A percentile compares a stretch with the other conserved stretches of the same genome.
Evolutionary conservation across 371 early-diverging fungal genomes (phyloP).

Genomic region (Mortierella sp.): DNA sequence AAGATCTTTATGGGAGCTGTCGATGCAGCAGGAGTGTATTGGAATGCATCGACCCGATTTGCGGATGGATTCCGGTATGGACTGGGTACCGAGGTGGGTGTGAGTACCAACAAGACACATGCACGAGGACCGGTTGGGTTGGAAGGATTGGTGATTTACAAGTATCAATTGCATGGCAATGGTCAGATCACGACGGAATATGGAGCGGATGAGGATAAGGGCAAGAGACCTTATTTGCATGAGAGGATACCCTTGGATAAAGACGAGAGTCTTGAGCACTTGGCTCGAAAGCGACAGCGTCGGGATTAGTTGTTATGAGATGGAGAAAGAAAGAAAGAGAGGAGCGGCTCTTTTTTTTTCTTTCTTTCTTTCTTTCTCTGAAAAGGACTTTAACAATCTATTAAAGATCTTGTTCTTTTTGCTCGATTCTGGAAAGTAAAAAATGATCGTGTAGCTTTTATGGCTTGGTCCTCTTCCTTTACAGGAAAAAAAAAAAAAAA

Average conservation of each 20-base stretch:
- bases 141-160: conserved; percentile 96
- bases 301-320: no score
- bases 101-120: conserved; percentile 97
- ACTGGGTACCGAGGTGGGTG: conserved; percentile 97
- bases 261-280: conserved; percentile 17
- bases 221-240: conserved; percentile 81
- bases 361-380: background rate
- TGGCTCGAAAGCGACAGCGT: background rate
- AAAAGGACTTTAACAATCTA: background rate
- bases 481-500: conserved; percentile 8
- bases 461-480: background rate
- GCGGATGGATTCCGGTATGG: conserved; percentile 99
- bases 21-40: conserved; percentile 97
- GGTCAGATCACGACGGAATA: conserved; percentile 88
- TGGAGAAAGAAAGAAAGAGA: background rate
- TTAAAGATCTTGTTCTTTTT: background rate
- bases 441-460: background rate
- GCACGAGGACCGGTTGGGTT: conserved; percentile 97
- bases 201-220: conserved; percentile 71
- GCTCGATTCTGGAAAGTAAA: background rate
- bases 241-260: conserved; percentile 59
- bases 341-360: background rate
- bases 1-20: conserved; percentile 89
- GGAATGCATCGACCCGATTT: conserved; percentile 96
- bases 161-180: conserved; percentile 90